Conservation (phyloP, 345 rosid genomes). For the Eutrema yunnanense region DNA sequence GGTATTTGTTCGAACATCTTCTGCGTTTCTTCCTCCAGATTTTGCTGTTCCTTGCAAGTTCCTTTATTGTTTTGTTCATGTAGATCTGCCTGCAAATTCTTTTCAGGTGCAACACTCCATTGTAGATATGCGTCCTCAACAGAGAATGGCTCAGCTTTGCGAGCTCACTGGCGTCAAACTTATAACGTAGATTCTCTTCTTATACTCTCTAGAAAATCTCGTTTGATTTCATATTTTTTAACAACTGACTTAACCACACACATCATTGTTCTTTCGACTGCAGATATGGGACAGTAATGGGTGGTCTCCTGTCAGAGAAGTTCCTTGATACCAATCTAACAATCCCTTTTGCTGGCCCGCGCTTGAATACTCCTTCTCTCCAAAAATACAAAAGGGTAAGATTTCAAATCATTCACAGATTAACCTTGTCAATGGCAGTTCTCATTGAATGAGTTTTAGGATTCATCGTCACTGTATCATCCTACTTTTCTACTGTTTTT, state of each 20-base stretch:
- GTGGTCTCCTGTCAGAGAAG: slow-evolving; percentile 90
- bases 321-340: slow-evolving; percentile 78
- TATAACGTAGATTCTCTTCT: slow-evolving; percentile 50
- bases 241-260: neutral
- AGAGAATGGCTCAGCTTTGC: slow-evolving; percentile 94
- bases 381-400: slow-evolving; percentile 92
- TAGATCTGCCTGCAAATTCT: neutral
- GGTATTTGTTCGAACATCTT: slow-evolving; percentile 32
- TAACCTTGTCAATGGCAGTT: neutral
- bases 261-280: slow-evolving; percentile 17
- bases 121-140: slow-evolving; percentile 96
- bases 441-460: neutral
- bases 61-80: slow-evolving; percentile 2
- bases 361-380: slow-evolving; percentile 80
- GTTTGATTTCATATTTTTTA: neutral
- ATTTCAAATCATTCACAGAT: neutral
- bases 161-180: slow-evolving; percentile 88
- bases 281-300: slow-evolving; percentile 96
- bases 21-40: neutral
- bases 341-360: slow-evolving; percentile 83
- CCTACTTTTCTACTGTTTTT: neutral
- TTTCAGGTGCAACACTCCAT: slow-evolving; percentile 90
- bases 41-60: neutral
- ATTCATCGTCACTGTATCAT: neutral
- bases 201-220: slow-evolving; percentile 12